Evolutionary conservation across 768 basidiomycete species (phyloP), one percentile per base, ranked within the genome.

Genomic region (Serendipita sp.): DNA sequence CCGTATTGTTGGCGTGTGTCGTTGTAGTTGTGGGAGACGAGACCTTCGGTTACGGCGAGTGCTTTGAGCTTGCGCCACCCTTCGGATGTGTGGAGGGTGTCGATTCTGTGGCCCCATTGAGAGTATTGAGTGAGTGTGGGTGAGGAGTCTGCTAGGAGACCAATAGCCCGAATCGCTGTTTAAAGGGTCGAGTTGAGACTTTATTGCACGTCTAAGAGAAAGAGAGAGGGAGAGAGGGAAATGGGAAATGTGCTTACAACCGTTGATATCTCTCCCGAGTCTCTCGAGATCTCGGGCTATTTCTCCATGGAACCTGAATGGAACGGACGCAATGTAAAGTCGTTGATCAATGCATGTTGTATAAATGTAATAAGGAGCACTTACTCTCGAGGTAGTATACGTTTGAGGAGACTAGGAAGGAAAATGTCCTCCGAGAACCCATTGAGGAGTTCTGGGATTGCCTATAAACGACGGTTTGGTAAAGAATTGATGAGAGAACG

Each of bases 21-120:
- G 86, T 79, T 66, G 87, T 84, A 87, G 68, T 84, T 80, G 54
- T 86, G 86, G 10, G 78, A 82, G 1, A 85, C 80, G 18, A 86
- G 70, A 7, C 88, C 88, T 71, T 86, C 86, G 64, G 78, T 75
- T 68, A 85, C 81, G 38, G 79, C 77, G 30, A 83, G 70, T 0
- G 78, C 81, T 72, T 87, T 88, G 68, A 90, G 75, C 18, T 76
- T 76, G 13, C 83, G 76, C 88, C 88, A 91, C 0, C 82, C 86
- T 70, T 88, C 86, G 16, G 83, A 85, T 1, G 86, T 88, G 45
- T 83, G 76, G 0, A 92, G 78, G 3, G 75, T 73, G 71, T 91
- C 88, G 5, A 88, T 74, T 10, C 83, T 80, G 54, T 72, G 70
- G 0, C 88, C 88, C 84, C 83, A 89, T 67, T 88, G 83, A 69